These are phyloP conservation scores for Annona squamosa DNA, from an alignment of 164 flowering plant species.

Conservation along the genomic window DNA sequence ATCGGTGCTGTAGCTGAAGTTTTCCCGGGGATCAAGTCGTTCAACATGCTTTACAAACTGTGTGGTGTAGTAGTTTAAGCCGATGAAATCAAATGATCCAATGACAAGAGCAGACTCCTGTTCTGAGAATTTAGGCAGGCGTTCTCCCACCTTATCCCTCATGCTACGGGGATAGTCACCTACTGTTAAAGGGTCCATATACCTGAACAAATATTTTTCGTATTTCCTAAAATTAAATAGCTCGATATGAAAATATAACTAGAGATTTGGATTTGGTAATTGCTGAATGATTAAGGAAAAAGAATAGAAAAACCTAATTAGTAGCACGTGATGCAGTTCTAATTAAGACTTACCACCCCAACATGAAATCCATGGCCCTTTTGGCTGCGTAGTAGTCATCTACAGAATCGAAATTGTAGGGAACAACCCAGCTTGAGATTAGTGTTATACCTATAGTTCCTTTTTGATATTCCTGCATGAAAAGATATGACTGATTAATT, in stretches of 20 bases:
- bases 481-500: too few species aligned
- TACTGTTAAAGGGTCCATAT: conserved; percentile 33
- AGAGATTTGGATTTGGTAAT: too few species aligned
- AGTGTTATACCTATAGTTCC: conserved; percentile 60
- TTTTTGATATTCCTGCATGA: conserved; percentile 40
- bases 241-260: too few species aligned
- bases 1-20: conserved; percentile 18
- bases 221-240: too few species aligned
- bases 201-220: conserved; percentile 27
- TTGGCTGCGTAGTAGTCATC: conserved; percentile 34
- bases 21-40: neutral
- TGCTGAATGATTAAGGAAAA: too few species aligned
- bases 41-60: conserved; percentile 24
- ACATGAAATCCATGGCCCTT: conserved; percentile 46
- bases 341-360: conserved; percentile 25
- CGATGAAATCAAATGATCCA: conserved; percentile 35
- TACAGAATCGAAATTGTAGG: conserved; percentile 16
- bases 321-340: too few species aligned
- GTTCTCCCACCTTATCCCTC: conserved; percentile 24
- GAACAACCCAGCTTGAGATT: conserved; percentile 35
- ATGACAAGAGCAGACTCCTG: conserved; percentile 27
- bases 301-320: too few species aligned
- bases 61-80: conserved; percentile 37
- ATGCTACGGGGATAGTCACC: conserved; percentile 51
- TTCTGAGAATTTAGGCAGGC: conserved; percentile 49